Evolutionary conservation across 257 asterid genomes (phyloP).

Genomic region (Primulina tabacum): DNA sequence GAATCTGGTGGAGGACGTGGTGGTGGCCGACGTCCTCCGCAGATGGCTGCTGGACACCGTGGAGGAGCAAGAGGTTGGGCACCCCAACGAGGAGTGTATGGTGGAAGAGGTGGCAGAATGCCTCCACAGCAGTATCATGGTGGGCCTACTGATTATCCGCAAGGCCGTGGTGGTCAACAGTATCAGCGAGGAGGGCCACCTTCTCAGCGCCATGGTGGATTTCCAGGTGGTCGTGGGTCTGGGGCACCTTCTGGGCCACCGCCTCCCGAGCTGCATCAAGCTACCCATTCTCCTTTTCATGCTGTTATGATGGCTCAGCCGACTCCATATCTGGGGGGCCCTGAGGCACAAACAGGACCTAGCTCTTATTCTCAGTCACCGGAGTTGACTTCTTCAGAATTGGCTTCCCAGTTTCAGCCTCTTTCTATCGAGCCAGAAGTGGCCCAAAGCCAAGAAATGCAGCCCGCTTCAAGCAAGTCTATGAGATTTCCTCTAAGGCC

Average conservation of each 20-base stretch:
- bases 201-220: slow-evolving; percentile 52
- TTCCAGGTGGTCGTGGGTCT: slow-evolving; percentile 58
- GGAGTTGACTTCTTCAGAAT: slow-evolving; percentile 39
- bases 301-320: slow-evolving; percentile 44
- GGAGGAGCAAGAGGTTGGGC: slow-evolving; percentile 52
- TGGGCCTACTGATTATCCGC: slow-evolving; percentile 40
- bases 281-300: slow-evolving; percentile 57
- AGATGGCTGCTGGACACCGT: slow-evolving; percentile 45
- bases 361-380: slow-evolving; percentile 53
- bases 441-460: slow-evolving; percentile 44
- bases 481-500: slow-evolving; percentile 86
- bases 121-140: slow-evolving; percentile 37
- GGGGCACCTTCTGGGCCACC: slow-evolving; percentile 77
- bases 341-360: slow-evolving; percentile 42
- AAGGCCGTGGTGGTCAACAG: slow-evolving; percentile 47
- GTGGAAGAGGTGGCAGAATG: slow-evolving; percentile 42
- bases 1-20: slow-evolving; percentile 56
- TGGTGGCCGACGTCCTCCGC: slow-evolving; percentile 50
- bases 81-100: slow-evolving; percentile 48
- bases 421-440: slow-evolving; percentile 47
- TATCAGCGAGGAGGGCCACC: slow-evolving; percentile 58
- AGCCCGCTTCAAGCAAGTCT: slow-evolving; percentile 83
- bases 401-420: slow-evolving; percentile 42
- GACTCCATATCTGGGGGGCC: slow-evolving; percentile 37
- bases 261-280: slow-evolving; percentile 98